Evolutionary conservation across 345 rosid genomes (phyloP).

Genomic region (Linum usitatissimum): DNA sequence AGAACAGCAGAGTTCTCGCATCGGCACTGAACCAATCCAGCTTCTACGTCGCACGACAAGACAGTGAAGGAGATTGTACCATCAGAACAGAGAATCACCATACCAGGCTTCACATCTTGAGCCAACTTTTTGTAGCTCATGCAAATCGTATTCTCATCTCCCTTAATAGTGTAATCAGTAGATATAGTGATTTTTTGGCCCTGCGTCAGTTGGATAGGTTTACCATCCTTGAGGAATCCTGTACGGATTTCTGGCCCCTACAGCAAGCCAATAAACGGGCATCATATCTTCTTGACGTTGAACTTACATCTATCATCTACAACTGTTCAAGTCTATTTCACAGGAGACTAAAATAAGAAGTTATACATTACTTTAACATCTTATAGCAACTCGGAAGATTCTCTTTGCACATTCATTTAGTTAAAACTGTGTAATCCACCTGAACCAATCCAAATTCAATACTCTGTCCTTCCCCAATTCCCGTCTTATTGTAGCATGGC

Average conservation of each 20-base stretch:
- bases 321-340: neutral
- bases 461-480: no score
- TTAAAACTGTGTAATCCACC: no score
- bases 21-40: slow-evolving; percentile 64
- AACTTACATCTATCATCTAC: neutral
- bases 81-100: slow-evolving; percentile 86
- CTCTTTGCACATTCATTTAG: no score
- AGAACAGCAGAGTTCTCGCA: slow-evolving; percentile 91
- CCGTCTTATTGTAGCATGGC: no score
- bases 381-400: no score
- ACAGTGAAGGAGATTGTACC: slow-evolving; percentile 89
- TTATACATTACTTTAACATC: no score
- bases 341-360: neutral
- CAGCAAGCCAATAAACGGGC: neutral
- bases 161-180: slow-evolving; percentile 67
- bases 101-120: slow-evolving; percentile 77
- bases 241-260: slow-evolving; percentile 19
- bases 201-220: neutral
- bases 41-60: slow-evolving; percentile 52
- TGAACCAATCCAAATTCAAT: no score
- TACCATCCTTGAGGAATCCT: slow-evolving; percentile 53
- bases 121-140: slow-evolving; percentile 94
- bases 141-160: slow-evolving; percentile 58
- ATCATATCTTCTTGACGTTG: neutral
- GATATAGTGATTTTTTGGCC: slow-evolving; percentile 81